These are phyloP conservation scores for Curvularia spicifera DNA, from an alignment of 2,329 filamentous ascomycete species.

Conservation along the genomic window DNA sequence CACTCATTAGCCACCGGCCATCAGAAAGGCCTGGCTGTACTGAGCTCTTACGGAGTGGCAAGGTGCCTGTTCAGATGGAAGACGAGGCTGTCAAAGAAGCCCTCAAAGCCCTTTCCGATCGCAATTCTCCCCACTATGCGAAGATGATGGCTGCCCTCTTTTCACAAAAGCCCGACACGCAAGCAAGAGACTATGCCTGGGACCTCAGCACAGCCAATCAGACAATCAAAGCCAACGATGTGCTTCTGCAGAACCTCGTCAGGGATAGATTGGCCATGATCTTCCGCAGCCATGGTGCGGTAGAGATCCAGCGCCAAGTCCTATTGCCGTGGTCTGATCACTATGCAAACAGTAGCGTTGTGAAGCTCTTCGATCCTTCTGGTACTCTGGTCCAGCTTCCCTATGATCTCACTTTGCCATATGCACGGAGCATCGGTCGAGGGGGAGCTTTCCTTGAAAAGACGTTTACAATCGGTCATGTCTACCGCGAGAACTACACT, in stretches of 20 bases:
- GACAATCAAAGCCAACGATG: conserved; percentile 55
- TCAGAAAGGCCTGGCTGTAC: conserved; percentile 80
- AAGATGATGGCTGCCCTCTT: conserved; percentile 90
- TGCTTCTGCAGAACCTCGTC: conserved; percentile 74
- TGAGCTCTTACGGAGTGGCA: conserved; percentile 83
- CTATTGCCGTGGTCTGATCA: conserved; percentile 83
- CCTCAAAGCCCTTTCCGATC: conserved; percentile 79
- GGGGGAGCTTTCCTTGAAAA: conserved; percentile 70
- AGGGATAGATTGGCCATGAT: conserved; percentile 77
- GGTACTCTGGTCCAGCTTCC: conserved; percentile 94
- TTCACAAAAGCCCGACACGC: conserved; percentile 70
- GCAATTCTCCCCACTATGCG: conserved; percentile 84
- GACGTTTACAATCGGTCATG: conserved; percentile 84
- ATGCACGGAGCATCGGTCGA: conserved; percentile 83
- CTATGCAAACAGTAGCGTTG: conserved; percentile 72
- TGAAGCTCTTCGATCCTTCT: conserved; percentile 79
- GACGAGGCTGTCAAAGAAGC: conserved; percentile 88
- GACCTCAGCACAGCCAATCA: conserved; percentile 50
- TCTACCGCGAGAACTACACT: conserved; percentile 79
- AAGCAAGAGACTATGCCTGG: conserved; percentile 72
- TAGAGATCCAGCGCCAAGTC: conserved; percentile 76
- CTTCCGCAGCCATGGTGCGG: conserved; percentile 87
- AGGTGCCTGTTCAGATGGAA: conserved; percentile 88
- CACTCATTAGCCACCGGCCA: conserved; percentile 81
- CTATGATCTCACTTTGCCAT: conserved; percentile 87